Evolutionary conservation across 192 early-diverging fungal genomes (phyloP).

Genomic region (Gaertneriomyces semiglobifer): DNA sequence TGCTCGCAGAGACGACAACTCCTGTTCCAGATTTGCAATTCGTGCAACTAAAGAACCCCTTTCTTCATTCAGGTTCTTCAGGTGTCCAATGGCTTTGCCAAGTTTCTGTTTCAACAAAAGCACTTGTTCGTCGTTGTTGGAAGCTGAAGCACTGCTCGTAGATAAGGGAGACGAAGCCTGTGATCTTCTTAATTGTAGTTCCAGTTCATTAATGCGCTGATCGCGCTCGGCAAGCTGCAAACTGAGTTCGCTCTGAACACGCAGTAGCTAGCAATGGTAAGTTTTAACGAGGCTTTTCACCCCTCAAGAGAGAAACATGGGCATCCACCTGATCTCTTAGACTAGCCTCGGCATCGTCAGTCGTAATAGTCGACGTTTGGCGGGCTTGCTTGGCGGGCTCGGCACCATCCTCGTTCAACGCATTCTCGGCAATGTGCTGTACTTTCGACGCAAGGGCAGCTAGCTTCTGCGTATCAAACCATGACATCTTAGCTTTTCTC

Average conservation of each 20-base stretch:
- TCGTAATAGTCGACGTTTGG: too few species aligned
- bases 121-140: too few species aligned
- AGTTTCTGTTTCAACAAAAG: background rate
- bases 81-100: slow-evolving; percentile 8
- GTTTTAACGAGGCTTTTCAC: too few species aligned
- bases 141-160: too few species aligned
- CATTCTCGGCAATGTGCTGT: slow-evolving; percentile 16
- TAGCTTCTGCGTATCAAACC: slow-evolving; percentile 22
- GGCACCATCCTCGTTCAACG: slow-evolving; percentile 12
- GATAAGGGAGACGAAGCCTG: too few species aligned
- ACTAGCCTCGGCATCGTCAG: too few species aligned
- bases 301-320: too few species aligned
- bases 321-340: too few species aligned
- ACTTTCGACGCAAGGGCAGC: slow-evolving; percentile 13
- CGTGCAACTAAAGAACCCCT: too few species aligned
- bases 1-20: background rate
- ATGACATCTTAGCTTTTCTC: slow-evolving; percentile 6
- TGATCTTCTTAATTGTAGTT: background rate
- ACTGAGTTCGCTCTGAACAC: background rate
- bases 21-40: background rate
- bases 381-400: background rate
- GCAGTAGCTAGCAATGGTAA: background rate
- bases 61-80: background rate
- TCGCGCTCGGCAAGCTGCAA: background rate
- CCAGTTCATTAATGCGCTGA: background rate